These are phyloP conservation scores for Somion occarium DNA, from an alignment of 1,284 basidiomycete genomes.

Conservation along the genomic window DNA sequence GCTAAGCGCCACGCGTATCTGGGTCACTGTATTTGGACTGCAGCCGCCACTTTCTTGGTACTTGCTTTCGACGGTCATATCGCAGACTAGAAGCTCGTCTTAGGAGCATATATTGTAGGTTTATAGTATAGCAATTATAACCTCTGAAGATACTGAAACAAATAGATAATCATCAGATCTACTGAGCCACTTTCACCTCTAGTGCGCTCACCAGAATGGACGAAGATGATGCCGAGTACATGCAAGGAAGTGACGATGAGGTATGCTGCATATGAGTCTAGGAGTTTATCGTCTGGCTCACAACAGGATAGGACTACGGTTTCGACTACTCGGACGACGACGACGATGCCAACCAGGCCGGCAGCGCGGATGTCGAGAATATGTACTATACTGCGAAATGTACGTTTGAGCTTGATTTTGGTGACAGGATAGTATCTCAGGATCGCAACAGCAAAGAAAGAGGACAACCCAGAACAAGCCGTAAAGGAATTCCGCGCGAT, in stretches of 20 bases:
- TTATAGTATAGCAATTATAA: too few species aligned
- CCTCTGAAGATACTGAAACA: too few species aligned
- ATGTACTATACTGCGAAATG: conserved; percentile 98
- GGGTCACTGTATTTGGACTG: too few species aligned
- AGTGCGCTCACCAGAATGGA: conserved; percentile 48
- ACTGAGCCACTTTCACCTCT: not conserved
- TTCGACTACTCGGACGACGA: conserved; percentile 96
- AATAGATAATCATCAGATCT: not conserved
- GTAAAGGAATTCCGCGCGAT: conserved; percentile 85
- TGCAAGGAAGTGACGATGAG: conserved; percentile 83
- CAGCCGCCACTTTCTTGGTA: not conserved
- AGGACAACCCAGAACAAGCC: conserved; percentile 86
- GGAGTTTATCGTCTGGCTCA: conserved; percentile 10
- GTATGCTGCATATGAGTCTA: conserved; percentile 29
- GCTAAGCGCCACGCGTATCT: not conserved
- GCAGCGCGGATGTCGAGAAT: conserved; percentile 94
- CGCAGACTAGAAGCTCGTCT: too few species aligned
- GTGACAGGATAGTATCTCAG: not conserved
- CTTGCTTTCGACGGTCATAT: not conserved
- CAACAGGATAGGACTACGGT: conserved; percentile 74
- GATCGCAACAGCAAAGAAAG: conserved; percentile 71
- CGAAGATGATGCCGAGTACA: conserved; percentile 86
- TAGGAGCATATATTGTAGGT: too few species aligned
- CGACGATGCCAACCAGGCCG: conserved; percentile 75
- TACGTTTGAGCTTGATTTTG: conserved; percentile 35